These are phyloP conservation scores for Metschnikowia kofuensis DNA, from an alignment of 805 yeast genomes.

Conservation along the genomic window DNA sequence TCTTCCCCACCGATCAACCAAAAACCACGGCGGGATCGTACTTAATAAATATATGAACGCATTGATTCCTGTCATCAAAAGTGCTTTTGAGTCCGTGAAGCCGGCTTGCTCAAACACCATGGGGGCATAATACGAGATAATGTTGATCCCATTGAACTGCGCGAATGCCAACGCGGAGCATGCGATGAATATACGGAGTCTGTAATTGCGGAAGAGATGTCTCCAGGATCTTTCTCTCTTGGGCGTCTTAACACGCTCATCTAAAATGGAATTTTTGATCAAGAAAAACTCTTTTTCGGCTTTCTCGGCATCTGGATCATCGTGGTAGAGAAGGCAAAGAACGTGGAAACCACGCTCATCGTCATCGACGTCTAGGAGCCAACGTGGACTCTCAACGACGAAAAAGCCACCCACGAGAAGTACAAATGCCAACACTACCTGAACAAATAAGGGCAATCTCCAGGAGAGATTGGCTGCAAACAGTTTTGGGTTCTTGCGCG, in stretches of 20 bases:
- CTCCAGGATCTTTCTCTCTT: constrained; percentile 40
- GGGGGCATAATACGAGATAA: constrained; percentile 58
- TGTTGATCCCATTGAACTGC: constrained; percentile 53
- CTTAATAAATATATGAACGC: constrained; percentile 37
- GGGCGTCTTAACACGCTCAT: constrained; percentile 38
- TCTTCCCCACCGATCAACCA: constrained; percentile 46
- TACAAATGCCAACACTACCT: constrained; percentile 67
- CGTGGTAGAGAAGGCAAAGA: constrained; percentile 32
- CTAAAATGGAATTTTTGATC: constrained; percentile 44
- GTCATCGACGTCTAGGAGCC: constrained; percentile 80
- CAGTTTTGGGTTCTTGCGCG: constrained; percentile 31
- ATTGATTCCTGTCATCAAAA: constrained; percentile 44
- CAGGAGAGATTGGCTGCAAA: constrained; percentile 52
- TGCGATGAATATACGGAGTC: constrained; percentile 36
- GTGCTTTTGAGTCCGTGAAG: constrained; percentile 39
- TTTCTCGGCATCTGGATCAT: constrained; percentile 28
- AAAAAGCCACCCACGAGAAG: constrained; percentile 71
- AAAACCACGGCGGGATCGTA: constrained; percentile 45
- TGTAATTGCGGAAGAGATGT: constrained; percentile 39
- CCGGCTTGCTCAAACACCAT: constrained; percentile 50
- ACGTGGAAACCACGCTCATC: constrained; percentile 52
- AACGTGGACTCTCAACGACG: constrained; percentile 85
- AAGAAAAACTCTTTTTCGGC: constrained; percentile 43
- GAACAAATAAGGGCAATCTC: constrained; percentile 77
- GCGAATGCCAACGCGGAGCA: constrained; percentile 46